Evolutionary conservation across 208 protist species (phyloP), one percentile per base, ranked within the genome.

Genomic region (Acanthamoeba royreba): DNA sequence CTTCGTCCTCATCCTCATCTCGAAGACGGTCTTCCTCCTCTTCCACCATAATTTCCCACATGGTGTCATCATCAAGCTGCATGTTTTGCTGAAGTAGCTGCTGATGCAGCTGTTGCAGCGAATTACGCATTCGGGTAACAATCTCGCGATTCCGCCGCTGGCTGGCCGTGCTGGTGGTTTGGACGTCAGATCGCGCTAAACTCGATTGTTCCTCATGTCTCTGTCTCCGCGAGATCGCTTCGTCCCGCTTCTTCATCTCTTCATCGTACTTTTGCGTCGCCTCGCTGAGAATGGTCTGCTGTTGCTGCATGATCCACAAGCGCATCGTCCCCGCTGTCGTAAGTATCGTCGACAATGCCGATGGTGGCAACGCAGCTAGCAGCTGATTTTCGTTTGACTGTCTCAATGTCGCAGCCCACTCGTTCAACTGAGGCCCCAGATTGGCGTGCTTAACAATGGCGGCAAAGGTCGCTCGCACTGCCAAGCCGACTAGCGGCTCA

Each of bases 11-110:
- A 2, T 79, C 35, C 28, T 79, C 66, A 19, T 40, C 66, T 13
- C 66, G 28, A 22, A 79, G 66, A 8, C 74, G 74, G 25, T 85
- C 74, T 22, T 85, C 74, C n/a, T 85, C n/a, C n/a, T n/a, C 74
- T 19, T 85, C 74, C 2, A 85, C 74, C 74, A 85, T 85, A 45
- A 85, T 85, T 9, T 85, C 74, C 74, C 74, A 85, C 74, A 85
- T 85, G 74, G 53, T 45, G 19, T 85, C 74, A 19, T 85, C 74
- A 19, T 85, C 43, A 40, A 85, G 43, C 43, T 85, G n/a, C 22
- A 53, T 19, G 22, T 38, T 52, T 28, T 85, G 74, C 43, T 55
- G 74, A 22, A 40, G 33, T 11, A 85, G 17, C 43, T 85, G 74
- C 25, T 85, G 74, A 9, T 53, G 74, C 19, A 85, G 74, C 43